Base-by-base conservation (phyloP, 2,329 filamentous ascomycete species). In the Ophiocordyceps robertsii region DNA sequence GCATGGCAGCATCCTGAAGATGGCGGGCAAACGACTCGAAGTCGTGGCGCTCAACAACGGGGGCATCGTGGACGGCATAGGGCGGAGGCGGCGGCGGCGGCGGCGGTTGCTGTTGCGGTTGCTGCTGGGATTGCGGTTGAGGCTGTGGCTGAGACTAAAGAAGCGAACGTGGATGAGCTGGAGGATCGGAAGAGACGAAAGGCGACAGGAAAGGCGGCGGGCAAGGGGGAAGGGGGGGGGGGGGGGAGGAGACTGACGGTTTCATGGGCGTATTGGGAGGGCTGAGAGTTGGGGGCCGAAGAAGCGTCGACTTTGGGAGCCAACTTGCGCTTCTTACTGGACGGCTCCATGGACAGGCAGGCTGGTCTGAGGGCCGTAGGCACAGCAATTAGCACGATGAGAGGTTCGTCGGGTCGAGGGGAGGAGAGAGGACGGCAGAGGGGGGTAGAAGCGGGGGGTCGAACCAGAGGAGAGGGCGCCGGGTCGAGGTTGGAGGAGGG, bases 1-100 rank as follows among this genome's bases (percentile, higher is more conserved):
- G 66, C 70, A 80, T 79, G 49, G 77, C 77, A 40, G 77, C 77
- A 68, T 81, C 77, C 55, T 82, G 77, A 37, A 82, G 68, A 61
- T 82, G 77, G 38, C 77, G 70, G 46, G 77, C 77, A 55, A 81
- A 81, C 42, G 74, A 70, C 58, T 81, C 77, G 60, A 81, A 82
- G 52, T 80, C 76, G 59, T 75, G 69, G 49, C 73, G 69, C 51
- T 76, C 69, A 43, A 59, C 55, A 51, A 56, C 44, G 21, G 64
- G 57, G 43, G 60, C 53, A 59, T 70, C 64, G 58, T 65, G 56
- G 49, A 55, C 51, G 52, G 63, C 47, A 57, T 57, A 56, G 24
- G 61, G 56, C 42, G 60, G 59, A 43, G 56, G 56, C 39, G 43
- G 43, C 29, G 36, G 44, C 35, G 46, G 43, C n/a, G 19, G 24